These are phyloP conservation scores for Rhododendron ovatum DNA, from an alignment of 148 eudicot genomes.

Conservation along the genomic window DNA sequence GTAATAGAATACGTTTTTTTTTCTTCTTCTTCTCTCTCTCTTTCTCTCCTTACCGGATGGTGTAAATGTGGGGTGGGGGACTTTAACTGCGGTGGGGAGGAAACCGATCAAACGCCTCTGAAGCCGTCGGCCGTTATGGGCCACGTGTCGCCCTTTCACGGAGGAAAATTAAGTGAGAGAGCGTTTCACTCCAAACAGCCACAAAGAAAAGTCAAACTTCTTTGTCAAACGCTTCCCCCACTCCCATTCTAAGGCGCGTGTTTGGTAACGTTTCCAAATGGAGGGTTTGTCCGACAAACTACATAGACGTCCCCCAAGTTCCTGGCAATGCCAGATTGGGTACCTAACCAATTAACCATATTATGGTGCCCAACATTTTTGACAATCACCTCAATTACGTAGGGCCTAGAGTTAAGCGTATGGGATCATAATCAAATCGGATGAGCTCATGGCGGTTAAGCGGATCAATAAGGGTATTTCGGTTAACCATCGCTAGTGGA, in stretches of 20 bases:
- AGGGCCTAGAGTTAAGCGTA: too few relatives aligned
- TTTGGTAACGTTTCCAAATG: neutral
- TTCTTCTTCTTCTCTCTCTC: neutral
- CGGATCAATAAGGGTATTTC: too few relatives aligned
- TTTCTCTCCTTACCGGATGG: neutral
- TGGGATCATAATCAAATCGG: too few relatives aligned
- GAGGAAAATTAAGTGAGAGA: neutral
- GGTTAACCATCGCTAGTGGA: too few relatives aligned
- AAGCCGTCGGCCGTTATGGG: constrained; percentile 28
- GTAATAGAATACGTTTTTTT: too few relatives aligned
- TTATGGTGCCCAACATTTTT: too few relatives aligned
- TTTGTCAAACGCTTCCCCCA: neutral
- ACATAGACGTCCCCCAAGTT: too few relatives aligned
- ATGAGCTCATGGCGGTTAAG: too few relatives aligned
- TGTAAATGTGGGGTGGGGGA: neutral
- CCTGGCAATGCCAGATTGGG: too few relatives aligned
- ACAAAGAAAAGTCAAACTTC: constrained; percentile 36
- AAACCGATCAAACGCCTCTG: constrained; percentile 48
- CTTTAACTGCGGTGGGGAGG: constrained; percentile 22
- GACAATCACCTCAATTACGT: too few relatives aligned
- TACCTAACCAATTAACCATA: too few relatives aligned
- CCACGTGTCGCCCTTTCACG: constrained; percentile 31
- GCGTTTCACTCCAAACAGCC: constrained; percentile 20
- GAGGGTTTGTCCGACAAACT: neutral
- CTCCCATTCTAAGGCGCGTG: neutral